Evolutionary conservation across 202 grass and related monocot genomes (phyloP).

Genomic region (Schoenoplectus tabernaemontani): DNA sequence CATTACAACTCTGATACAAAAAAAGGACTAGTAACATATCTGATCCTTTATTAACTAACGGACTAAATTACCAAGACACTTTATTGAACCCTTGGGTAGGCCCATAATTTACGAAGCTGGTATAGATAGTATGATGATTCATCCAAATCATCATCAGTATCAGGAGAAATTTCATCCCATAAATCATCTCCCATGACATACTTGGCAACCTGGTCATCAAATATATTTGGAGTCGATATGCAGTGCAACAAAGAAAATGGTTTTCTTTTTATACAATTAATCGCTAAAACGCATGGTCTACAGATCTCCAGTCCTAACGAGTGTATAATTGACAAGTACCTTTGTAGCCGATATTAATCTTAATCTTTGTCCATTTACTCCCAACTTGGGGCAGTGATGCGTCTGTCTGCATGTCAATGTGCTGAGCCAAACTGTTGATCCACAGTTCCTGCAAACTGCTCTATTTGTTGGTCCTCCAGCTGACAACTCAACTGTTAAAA

Average conservation of each 20-base stretch:
- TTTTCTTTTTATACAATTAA: neutral
- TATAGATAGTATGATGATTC: neutral
- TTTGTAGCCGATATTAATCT: constrained; percentile 41
- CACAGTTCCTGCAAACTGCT: constrained; percentile 43
- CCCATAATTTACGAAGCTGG: constrained; percentile 18
- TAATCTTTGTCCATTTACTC: constrained; percentile 36
- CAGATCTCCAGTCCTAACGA: neutral
- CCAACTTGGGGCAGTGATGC: constrained; percentile 39
- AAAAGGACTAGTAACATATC: neutral
- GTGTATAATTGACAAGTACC: constrained; percentile 24
- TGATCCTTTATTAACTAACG: no score
- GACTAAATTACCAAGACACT: neutral
- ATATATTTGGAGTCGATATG: neutral
- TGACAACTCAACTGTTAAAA: constrained; percentile 34
- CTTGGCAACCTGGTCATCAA: neutral
- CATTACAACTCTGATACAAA: neutral
- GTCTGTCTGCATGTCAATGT: constrained; percentile 37
- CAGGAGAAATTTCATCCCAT: neutral
- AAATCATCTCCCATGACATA: neutral
- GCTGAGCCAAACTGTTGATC: constrained; percentile 69
- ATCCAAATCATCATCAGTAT: constrained; percentile 19
- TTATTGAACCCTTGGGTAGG: neutral
- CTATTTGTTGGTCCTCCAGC: constrained; percentile 50
- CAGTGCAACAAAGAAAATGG: neutral
- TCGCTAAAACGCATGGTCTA: constrained; percentile 2